phyloP scores from a whole-genome alignment of 225 moss, liverwort and hornwort species.

The Sphagnum contortum region DNA sequence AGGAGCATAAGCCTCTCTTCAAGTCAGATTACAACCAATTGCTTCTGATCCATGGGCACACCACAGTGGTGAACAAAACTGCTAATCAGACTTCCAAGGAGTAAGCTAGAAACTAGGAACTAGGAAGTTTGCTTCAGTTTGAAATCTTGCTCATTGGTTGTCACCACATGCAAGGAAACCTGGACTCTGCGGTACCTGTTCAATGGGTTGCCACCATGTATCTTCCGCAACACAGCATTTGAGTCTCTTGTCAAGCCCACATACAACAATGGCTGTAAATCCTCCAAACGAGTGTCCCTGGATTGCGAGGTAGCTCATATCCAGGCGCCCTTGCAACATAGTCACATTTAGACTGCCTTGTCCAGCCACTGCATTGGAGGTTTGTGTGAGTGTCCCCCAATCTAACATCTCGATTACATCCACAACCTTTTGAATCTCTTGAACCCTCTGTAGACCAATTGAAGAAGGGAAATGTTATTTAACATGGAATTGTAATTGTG shows the following conservation, averaged over 20 bases:
- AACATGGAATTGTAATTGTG: background rate
- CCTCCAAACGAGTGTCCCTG: constrained; percentile 37
- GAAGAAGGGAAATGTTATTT: no score
- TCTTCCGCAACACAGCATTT: constrained; percentile 40
- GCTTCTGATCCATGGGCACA: no score
- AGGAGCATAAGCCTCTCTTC: no score
- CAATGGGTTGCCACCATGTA: constrained; percentile 34
- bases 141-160: constrained; percentile 5
- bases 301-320: constrained; percentile 23
- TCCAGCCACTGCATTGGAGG: constrained; percentile 19
- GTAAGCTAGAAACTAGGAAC: no score
- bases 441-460: constrained; percentile 12
- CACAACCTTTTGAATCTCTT: constrained; percentile 25
- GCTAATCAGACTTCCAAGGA: no score
- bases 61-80: no score
- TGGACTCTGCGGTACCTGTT: constrained; percentile 10
- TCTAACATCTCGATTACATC: constrained; percentile 27
- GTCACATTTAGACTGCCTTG: constrained; percentile 14
- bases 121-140: no score
- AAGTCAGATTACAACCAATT: no score
- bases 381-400: constrained; percentile 19
- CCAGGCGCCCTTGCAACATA: constrained; percentile 21
- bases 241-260: constrained; percentile 26
- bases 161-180: background rate
- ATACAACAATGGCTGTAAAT: constrained; percentile 26